These are phyloP conservation scores for Clathrospora elynae DNA, from an alignment of 2,329 filamentous ascomycete genomes.

Conservation along the genomic window DNA sequence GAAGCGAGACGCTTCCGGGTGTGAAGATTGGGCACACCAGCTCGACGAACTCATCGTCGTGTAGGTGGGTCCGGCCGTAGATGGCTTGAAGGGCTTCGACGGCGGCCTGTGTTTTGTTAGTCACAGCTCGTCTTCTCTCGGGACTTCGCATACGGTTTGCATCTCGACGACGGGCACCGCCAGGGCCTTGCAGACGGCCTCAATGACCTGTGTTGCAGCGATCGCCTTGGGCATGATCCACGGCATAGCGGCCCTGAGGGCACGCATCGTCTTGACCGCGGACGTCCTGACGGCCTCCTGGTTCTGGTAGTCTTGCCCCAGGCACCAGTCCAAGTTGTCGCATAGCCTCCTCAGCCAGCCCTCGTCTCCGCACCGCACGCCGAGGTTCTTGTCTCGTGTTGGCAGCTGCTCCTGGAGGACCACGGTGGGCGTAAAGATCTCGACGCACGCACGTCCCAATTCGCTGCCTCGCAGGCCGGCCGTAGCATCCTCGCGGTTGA, in stretches of 20 bases:
- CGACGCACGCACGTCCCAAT: conserved; percentile 86
- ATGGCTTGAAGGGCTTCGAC: conserved; percentile 83
- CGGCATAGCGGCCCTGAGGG: conserved; percentile 77
- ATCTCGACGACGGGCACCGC: conserved; percentile 44
- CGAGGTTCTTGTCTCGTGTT: conserved; percentile 69
- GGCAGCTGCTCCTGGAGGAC: conserved; percentile 79
- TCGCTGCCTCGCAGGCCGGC: conserved; percentile 81
- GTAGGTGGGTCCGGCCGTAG: conserved; percentile 74
- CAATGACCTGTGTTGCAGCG: conserved; percentile 55
- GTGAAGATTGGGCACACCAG: conserved; percentile 81
- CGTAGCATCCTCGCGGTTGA: conserved; percentile 85
- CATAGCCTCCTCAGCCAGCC: conserved; percentile 86
- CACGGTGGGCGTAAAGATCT: conserved; percentile 83
- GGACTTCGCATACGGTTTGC: conserved; percentile 36
- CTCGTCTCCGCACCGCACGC: conserved; percentile 76
- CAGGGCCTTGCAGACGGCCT: conserved; percentile 48
- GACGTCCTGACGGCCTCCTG: conserved; percentile 71
- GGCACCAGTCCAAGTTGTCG: conserved; percentile 73
- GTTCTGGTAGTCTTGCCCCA: conserved; percentile 67
- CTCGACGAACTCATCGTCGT: conserved; percentile 76
- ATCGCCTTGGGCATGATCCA: conserved; percentile 90
- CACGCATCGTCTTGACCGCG: conserved; percentile 75
- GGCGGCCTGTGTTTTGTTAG: conserved; percentile 53
- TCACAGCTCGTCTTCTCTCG: neutral
- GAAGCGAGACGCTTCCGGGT: conserved; percentile 70